Evolutionary conservation across 2,329 filamentous ascomycete genomes (phyloP).

Genomic region (Magnaporthiopsis incrustans): DNA sequence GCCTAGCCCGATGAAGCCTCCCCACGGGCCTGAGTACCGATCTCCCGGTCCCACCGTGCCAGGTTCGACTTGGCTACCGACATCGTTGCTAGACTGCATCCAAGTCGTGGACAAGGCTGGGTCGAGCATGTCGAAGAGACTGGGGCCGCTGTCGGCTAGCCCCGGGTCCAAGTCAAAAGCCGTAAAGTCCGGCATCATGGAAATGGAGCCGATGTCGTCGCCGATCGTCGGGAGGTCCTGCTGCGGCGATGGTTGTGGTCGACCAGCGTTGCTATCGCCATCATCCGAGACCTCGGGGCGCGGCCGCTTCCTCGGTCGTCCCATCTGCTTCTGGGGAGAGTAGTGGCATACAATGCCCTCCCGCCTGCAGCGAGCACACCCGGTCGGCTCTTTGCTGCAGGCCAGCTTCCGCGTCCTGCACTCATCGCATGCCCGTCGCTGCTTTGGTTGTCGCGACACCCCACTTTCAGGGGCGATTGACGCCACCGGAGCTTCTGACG

Average conservation of each 20-base stretch:
- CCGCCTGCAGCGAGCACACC: constrained; percentile 49
- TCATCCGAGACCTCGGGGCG: constrained; percentile 21
- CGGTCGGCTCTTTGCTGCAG: constrained; percentile 53
- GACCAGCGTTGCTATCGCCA: not conserved
- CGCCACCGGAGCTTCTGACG: not conserved
- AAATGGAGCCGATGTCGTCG: not conserved
- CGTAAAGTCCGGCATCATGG: not conserved
- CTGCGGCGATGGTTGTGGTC: not conserved
- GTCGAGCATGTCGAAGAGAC: constrained; percentile 30
- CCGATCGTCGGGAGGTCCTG: not conserved
- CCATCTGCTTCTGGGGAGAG: constrained; percentile 59
- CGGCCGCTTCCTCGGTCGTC: constrained; percentile 52
- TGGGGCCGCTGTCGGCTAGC: constrained; percentile 5
- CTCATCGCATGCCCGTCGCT: constrained; percentile 54
- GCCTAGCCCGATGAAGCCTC: not conserved
- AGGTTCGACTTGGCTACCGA: not conserved
- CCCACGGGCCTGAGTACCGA: not conserved
- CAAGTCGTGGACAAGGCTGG: constrained; percentile 10
- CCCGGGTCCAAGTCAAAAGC: not conserved
- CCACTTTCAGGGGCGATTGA: not conserved
- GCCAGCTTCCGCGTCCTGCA: constrained; percentile 60
- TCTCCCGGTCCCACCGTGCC: not conserved
- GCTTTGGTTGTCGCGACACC: constrained; percentile 31
- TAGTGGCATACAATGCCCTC: constrained; percentile 53
- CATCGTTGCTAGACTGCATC: not conserved